Base-by-base conservation (phyloP, 2,329 filamentous ascomycete genomes). In the Cladosporium colombiae region DNA sequence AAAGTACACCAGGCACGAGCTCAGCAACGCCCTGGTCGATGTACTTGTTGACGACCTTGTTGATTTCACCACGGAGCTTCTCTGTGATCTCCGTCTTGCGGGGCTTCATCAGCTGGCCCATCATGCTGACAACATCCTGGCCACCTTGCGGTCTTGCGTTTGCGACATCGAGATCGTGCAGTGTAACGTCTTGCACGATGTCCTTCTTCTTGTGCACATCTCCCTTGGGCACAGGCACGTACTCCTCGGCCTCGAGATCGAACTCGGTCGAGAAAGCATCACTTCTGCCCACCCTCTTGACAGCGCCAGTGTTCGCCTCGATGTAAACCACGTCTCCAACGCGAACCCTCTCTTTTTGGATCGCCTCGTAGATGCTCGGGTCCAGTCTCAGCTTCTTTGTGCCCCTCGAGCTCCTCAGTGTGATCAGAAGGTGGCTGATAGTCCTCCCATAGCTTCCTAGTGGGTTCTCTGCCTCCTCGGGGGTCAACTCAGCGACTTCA, bases 191-290 rank as follows among this genome's bases (percentile, higher is more conserved):
- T 79, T 99, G 95, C 40, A 99, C 95, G 72, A 99, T 96, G 81
- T 99, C 95, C 84, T 99, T 99, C 88, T 97, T 98, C 87, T 99
- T 99, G 84, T 98, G 95, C 63, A 99, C 95, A 75, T 99, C 95
- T 66, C 95, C 95, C 83, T 99, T 99, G 66, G 95, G 95, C 69
- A 99, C 96, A 6, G 95, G 95, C 70, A 99, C 95, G 78, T 99
- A 99, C 81, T 99, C 95, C 81, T 99, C 95, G 2, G 95, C 95
- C 82, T 99, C 95, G 59, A 99, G 88, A 78, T 99, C 95, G 78
- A 99, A 99, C 78, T 99, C 95, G 61, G 95, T 99, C 31, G 93
- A 94, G 78, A 98, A 98, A 31, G 95, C 95, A 78, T 99, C 95
- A 55, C 92, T 97, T 75, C 95, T 87, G 61, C 95, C 95, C 13